Evolutionary conservation across 495 filamentous ascomycete species (phyloP), one percentile per base, ranked within the genome.

Genomic region (Podospora conica): DNA sequence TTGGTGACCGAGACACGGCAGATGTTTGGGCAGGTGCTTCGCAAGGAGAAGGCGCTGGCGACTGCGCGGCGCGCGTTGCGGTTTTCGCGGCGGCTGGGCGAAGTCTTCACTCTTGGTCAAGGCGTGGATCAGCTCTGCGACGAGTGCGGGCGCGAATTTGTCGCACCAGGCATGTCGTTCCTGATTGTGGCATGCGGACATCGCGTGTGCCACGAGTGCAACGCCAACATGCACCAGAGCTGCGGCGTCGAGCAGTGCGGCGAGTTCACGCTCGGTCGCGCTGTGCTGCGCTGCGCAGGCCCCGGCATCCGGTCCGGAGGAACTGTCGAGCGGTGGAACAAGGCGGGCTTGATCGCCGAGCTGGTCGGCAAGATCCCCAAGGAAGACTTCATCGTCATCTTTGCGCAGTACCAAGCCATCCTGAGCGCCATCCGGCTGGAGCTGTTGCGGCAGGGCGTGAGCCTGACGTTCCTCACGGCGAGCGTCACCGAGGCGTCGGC

Each of bases 181-280:
- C 60, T 78, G 3, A 63, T 76, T 5, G 68, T 71, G 1, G 40
- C 66, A 18, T 81, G 78, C 61, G 78, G 78, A 0, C 79, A 81
- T 55, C 55, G 72, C 57, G 53, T 71, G 4, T 81, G 79, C 64
- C 23, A 59, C n/a, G 9, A 31, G 0, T 81, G 79, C 66, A 31
- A 31, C 12, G 55, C 62, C 18, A 7, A 48, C 0, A 28, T 58
- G 55, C 9, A 62, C 40, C 23, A 71, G 65, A 53, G 65, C 67
- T 63, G 73, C 65, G 55, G 57, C 9, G 28, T 64, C 65, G 5
- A 29, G 25, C 55, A 58, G 18, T 70, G 69, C 56, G 5, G 12
- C 20, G 48, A 60, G 11, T 61, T 58, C 27, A 55, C 62, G 11
- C 23, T 20, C 56, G 23, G 65, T 29, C 65, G 68, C 6, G 66